Evolutionary conservation across 805 yeast genomes (phyloP), one percentile per base, ranked within the genome.

Genomic region (Ogataea angusta): DNA sequence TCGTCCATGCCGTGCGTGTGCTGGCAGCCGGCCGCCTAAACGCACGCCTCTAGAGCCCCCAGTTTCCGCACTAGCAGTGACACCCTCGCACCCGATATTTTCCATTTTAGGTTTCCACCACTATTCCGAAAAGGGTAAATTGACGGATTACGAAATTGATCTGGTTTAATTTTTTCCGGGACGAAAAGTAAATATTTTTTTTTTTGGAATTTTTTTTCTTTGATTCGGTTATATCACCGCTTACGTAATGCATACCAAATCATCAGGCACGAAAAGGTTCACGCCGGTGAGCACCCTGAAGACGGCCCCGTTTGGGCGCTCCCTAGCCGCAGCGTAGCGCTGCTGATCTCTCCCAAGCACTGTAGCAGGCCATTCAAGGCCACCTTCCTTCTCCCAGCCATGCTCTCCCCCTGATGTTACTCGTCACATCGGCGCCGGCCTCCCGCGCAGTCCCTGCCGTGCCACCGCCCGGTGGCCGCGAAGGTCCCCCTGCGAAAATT

Each of bases 41-140:
- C 15, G 36, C 43, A 17, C 45, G 30, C 16, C 30, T 42, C 13
- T 45, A 37, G 28, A 10, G 8, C 19, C 13, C 14, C 21, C 21
- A 19, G 21, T 27, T 27, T 27, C 12, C 17, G 15, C 13, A 19
- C 21, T 7, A 19, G 21, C 21, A 16, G 4, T 15, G 12, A 46
- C 42, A 46, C 41, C 49, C 50, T 28, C 36, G 30, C 50, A 46
- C 50, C 49, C 45, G 48, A 13, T 33, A 37, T 19, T 12, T 26
- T 16, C 15, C 21, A 6, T 12, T 19, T 15, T 17, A 12, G 27
- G 38, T 28, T 25, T 32, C 38, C 40, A 30, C 33, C 33, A 19
- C 26, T 7, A 17, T 27, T 34, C 51, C 51, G 36, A 43, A 47
- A 43, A 41, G 40, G 51, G 51, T 38, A 47, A 47, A 47, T 43